Evolutionary conservation across 495 filamentous ascomycete species (phyloP).

Genomic region (Hypoxylon perforatum): DNA sequence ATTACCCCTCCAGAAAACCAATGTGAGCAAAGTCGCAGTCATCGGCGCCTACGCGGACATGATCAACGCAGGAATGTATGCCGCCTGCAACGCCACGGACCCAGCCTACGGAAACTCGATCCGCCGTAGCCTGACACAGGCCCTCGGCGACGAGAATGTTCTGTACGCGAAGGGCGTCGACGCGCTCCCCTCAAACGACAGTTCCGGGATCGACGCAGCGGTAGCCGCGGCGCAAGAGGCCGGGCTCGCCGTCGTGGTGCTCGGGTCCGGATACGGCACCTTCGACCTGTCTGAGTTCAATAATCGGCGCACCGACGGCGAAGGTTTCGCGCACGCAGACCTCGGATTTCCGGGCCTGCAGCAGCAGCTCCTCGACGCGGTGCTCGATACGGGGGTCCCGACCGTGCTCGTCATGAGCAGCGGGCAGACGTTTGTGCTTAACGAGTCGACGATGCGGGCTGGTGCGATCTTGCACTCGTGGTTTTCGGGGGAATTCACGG

Average conservation of each 20-base stretch:
- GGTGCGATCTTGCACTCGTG: constrained; percentile 27
- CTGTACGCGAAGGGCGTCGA: constrained; percentile 25
- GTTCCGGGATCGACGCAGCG: constrained; percentile 20
- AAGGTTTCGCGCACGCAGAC: constrained; percentile 21
- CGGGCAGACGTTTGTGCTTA: constrained; percentile 25
- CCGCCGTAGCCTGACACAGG: constrained; percentile 7
- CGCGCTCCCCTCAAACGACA: constrained; percentile 16
- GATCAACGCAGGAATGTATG: constrained; percentile 32
- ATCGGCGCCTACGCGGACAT: constrained; percentile 29
- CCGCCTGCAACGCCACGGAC: constrained; percentile 24
- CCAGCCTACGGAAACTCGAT: constrained; percentile 21
- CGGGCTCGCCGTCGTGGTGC: constrained; percentile 20
- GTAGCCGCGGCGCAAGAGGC: constrained; percentile 23
- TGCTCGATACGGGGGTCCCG: constrained; percentile 14
- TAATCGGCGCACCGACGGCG: constrained; percentile 20
- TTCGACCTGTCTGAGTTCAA: constrained; percentile 13
- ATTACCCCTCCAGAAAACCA: constrained; percentile 12
- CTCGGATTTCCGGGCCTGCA: constrained; percentile 25
- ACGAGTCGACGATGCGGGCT: constrained; percentile 20
- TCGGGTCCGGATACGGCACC: constrained; percentile 24
- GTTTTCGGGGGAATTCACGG: constrained; percentile 26
- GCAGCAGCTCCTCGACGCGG: constrained; percentile 22
- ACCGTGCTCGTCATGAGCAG: constrained; percentile 26
- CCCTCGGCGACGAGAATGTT: constrained; percentile 25
- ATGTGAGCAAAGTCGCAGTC: constrained; percentile 26